Conservation (phyloP, 441 rosid genomes). For the Pelargonium citronellum region DNA sequence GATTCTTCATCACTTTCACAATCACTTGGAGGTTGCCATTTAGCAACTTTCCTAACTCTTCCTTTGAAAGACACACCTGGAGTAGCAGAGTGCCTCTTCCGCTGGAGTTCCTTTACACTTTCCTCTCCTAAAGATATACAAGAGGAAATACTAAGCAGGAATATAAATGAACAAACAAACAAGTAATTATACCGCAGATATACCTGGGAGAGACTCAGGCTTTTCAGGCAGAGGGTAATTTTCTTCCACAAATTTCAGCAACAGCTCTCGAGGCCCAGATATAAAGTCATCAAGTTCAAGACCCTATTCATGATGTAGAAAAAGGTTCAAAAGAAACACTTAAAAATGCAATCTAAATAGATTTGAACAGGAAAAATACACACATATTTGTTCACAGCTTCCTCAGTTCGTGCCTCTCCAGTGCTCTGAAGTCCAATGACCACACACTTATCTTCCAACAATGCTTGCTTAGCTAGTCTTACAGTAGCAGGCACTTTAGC, state of each 20-base stretch:
- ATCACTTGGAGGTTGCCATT: constrained; percentile 82
- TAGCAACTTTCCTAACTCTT: constrained; percentile 92
- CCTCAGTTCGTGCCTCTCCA: constrained; percentile 99
- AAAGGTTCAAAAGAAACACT: constrained; percentile 16
- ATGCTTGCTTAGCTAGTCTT: constrained; percentile 78
- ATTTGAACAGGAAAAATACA: constrained; percentile 28
- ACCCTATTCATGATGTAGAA: constrained; percentile 45
- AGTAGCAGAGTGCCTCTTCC: constrained; percentile 88
- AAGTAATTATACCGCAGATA: constrained; percentile 18
- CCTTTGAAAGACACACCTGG: constrained; percentile 91
- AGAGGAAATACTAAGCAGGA: constrained; percentile 16
- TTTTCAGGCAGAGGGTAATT: constrained; percentile 92
- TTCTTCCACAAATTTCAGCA: constrained; percentile 97
- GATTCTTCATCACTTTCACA: constrained; percentile 81
- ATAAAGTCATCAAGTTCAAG: constrained; percentile 97
- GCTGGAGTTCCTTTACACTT: constrained; percentile 76
- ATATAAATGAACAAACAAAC: constrained; percentile 18
- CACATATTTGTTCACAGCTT: constrained; percentile 98
- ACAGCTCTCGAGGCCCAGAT: constrained; percentile 96
- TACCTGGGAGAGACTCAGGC: constrained; percentile 90
- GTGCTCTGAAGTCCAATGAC: constrained; percentile 99
- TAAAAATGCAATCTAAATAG: constrained; percentile 1
- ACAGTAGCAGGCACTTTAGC: constrained; percentile 96
- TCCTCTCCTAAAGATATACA: constrained; percentile 62
- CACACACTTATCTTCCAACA: constrained; percentile 72